Percentiles rank a stretch among this genome's conserved stretches.
Evolutionary conservation across 2,329 filamentous ascomycete genomes (phyloP).

Genomic region (Penicillium sumatraense): DNA sequence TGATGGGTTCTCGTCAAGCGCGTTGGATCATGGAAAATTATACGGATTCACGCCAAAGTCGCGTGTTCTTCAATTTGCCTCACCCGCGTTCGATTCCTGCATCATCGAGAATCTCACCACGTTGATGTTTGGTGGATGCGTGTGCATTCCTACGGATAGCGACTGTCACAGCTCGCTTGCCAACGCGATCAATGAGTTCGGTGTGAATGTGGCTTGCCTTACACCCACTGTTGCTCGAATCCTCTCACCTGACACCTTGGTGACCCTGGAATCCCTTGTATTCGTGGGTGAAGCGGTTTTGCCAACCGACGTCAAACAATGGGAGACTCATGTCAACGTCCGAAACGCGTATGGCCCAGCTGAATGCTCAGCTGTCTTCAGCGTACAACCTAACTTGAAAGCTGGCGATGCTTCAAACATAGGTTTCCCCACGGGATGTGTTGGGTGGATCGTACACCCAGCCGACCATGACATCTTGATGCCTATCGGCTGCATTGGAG

Average conservation of each 20-base stretch:
- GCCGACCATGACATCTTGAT: slow-evolving; percentile 5
- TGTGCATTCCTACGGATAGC: slow-evolving; percentile 15
- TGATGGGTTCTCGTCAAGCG: not conserved
- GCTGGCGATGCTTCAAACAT: slow-evolving; percentile 1
- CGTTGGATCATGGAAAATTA: slow-evolving; percentile 15
- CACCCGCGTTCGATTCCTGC: slow-evolving; percentile 6
- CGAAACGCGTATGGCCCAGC: slow-evolving; percentile 47
- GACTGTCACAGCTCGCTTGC: slow-evolving; percentile 44
- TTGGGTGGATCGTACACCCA: slow-evolving; percentile 9
- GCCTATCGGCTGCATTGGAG: slow-evolving; percentile 6
- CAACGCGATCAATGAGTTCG: slow-evolving; percentile 50
- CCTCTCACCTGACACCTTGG: not conserved
- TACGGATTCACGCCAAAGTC: slow-evolving; percentile 8
- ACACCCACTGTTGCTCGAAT: not conserved
- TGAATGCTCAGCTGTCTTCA: slow-evolving; percentile 39
- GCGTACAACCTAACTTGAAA: slow-evolving; percentile 30
- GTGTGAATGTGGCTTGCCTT: not conserved
- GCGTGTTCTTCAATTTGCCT: slow-evolving; percentile 11
- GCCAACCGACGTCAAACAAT: slow-evolving; percentile 34
- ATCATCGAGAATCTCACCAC: slow-evolving; percentile 17
- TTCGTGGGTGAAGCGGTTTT: slow-evolving; percentile 29
- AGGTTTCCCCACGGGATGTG: not conserved
- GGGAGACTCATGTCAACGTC: slow-evolving; percentile 40
- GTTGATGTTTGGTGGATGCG: slow-evolving; percentile 19
- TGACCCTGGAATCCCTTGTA: slow-evolving; percentile 23